Evolutionary conservation across 2,329 filamentous ascomycete species (phyloP).

Genomic region (Trichoderma koningii): DNA sequence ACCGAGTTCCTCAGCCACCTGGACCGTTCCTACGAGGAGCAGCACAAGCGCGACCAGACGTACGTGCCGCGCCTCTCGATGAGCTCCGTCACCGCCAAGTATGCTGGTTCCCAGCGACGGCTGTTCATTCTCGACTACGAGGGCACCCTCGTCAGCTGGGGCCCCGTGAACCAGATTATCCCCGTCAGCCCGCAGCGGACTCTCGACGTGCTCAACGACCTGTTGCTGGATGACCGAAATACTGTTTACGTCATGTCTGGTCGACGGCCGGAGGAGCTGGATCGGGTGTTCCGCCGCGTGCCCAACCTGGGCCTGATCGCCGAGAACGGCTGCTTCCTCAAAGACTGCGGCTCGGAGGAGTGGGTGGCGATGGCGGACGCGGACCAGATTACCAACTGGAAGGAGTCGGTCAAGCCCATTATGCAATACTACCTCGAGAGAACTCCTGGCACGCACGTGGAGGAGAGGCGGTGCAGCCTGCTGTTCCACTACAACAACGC

Average conservation of each 20-base stretch:
- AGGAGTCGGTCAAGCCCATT: conserved; percentile 77
- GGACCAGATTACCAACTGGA: conserved; percentile 73
- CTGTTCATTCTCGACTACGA: conserved; percentile 94
- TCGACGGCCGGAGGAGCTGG: conserved; percentile 82
- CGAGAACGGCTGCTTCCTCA: conserved; percentile 91
- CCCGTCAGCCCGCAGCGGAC: conserved; percentile 82
- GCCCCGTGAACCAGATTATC: conserved; percentile 80
- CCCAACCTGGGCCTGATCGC: conserved; percentile 86
- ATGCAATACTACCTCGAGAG: conserved; percentile 88
- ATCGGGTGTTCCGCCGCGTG: conserved; percentile 80
- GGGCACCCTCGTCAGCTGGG: conserved; percentile 86
- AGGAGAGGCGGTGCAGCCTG: conserved; percentile 88
- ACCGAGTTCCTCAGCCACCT: conserved; percentile 72
- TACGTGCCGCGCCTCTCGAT: conserved; percentile 83
- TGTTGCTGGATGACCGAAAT: conserved; percentile 78
- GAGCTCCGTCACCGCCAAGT: conserved; percentile 63
- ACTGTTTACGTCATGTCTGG: conserved; percentile 93
- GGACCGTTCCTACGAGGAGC: conserved; percentile 76
- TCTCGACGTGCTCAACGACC: conserved; percentile 77
- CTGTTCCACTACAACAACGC: conserved; percentile 88
- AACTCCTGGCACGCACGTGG: conserved; percentile 82
- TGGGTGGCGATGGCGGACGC: conserved; percentile 81
- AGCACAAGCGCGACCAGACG: conserved; percentile 80
- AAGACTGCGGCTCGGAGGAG: conserved; percentile 64
- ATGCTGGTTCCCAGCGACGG: conserved; percentile 65